Evolutionary conservation across 495 filamentous ascomycete species (phyloP).

Genomic region (Physcia stellaris): DNA sequence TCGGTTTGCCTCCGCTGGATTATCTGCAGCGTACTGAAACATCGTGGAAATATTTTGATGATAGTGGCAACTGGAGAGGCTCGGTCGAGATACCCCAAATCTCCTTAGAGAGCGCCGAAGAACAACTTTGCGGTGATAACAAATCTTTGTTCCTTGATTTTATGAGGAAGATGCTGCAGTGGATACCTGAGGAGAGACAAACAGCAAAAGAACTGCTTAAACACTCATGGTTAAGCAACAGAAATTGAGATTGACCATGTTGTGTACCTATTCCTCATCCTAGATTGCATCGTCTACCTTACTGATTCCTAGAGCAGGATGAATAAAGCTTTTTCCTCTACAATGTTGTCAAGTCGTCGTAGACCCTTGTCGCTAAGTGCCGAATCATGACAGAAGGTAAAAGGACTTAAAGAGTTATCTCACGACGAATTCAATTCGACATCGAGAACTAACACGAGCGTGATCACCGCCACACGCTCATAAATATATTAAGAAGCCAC

Average conservation of each 20-base stretch:
- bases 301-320: not conserved
- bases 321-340: not conserved
- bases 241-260: not conserved
- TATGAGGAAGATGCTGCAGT: constrained; percentile 22
- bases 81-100: constrained; percentile 10
- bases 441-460: no score
- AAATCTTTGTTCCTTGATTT: constrained; percentile 21
- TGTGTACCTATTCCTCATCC: no score
- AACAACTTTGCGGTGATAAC: constrained; percentile 17
- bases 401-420: not conserved
- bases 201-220: constrained; percentile 20
- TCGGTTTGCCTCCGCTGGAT: constrained; percentile 22
- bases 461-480: no score
- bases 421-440: not conserved
- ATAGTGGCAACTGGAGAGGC: constrained; percentile 18
- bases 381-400: not conserved
- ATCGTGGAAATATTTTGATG: constrained; percentile 20
- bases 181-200: constrained; percentile 22
- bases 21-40: constrained; percentile 17
- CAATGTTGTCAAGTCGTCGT: not conserved
- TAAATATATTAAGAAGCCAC: no score
- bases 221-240: constrained; percentile 19
- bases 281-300: not conserved
- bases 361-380: not conserved
- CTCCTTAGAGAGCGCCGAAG: constrained; percentile 7